Conservation (phyloP, 106 monocot species). For the Xerophyta viscosa region DNA sequence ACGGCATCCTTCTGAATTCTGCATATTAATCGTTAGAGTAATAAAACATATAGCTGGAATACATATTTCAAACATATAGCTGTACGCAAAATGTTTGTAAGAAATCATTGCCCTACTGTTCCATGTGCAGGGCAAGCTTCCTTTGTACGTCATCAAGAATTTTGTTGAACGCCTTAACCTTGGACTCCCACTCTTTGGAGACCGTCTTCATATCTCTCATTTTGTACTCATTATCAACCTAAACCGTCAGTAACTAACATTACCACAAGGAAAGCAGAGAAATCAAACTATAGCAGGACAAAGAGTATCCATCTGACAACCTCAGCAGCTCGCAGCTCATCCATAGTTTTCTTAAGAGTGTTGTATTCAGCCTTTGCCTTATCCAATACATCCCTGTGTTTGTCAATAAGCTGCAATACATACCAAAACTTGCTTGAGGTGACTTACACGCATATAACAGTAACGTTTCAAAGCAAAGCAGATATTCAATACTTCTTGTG, state of each 20-base stretch:
- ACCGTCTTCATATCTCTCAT: slow-evolving; percentile 74
- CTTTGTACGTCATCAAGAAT: slow-evolving; percentile 58
- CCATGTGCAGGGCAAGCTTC: slow-evolving; percentile 62
- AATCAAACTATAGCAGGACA: too few relatives aligned
- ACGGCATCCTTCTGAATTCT: slow-evolving; percentile 88
- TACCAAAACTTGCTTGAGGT: too few relatives aligned
- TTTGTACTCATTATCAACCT: slow-evolving; percentile 83
- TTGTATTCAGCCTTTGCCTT: slow-evolving; percentile 61
- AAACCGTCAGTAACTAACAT: background rate
- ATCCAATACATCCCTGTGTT: slow-evolving; percentile 73
- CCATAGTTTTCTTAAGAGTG: slow-evolving; percentile 65
- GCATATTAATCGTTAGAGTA: background rate
- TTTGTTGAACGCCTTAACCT: slow-evolving; percentile 66
- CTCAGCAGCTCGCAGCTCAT: slow-evolving; percentile 79
- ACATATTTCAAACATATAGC: too few relatives aligned
- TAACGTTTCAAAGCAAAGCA: background rate
- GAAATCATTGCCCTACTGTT: slow-evolving; percentile 46
- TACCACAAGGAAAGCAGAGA: background rate
- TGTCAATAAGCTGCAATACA: slow-evolving; percentile 65
- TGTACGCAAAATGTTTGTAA: background rate
- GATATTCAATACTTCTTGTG: slow-evolving; percentile 49
- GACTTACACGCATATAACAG: too few relatives aligned
- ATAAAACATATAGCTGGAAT: too few relatives aligned
- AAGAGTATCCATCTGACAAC: slow-evolving; percentile 22
- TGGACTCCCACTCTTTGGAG: slow-evolving; percentile 73